Evolutionary conservation across 371 early-diverging fungal genomes (phyloP).

Genomic region (Rhizopus sp.): DNA sequence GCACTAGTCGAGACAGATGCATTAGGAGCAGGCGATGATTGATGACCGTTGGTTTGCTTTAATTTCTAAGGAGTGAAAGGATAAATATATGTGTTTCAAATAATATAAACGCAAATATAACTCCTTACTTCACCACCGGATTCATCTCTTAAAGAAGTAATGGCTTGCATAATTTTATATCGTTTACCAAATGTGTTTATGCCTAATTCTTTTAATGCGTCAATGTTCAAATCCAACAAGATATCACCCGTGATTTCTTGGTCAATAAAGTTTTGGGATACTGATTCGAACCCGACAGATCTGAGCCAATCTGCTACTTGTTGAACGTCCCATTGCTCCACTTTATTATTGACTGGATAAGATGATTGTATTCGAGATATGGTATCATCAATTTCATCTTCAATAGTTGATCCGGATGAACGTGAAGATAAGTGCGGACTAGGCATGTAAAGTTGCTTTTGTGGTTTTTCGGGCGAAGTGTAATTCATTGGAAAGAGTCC

Average conservation of each 20-base stretch:
- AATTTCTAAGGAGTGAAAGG: neutral
- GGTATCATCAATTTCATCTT: constrained; percentile 35
- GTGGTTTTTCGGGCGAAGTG: constrained; percentile 40
- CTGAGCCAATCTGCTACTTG: constrained; percentile 51
- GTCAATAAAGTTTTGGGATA: constrained; percentile 60
- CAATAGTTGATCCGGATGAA: constrained; percentile 27
- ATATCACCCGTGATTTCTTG: constrained; percentile 75
- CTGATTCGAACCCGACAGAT: constrained; percentile 57
- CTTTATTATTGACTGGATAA: constrained; percentile 5
- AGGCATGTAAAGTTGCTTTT: constrained; percentile 19
- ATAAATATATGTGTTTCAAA: neutral
- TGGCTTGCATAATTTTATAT: constrained; percentile 72
- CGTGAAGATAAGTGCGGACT: constrained; percentile 21
- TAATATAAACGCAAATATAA: neutral
- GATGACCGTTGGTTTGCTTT: neutral
- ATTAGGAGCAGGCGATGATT: constrained; percentile 17
- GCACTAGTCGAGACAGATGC: constrained; percentile 27
- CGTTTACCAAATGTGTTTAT: constrained; percentile 71
- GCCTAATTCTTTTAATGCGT: constrained; percentile 71
- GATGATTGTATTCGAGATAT: constrained; percentile 26
- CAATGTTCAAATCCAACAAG: constrained; percentile 63
- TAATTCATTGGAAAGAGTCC: constrained; percentile 83
- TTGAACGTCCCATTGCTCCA: constrained; percentile 42
- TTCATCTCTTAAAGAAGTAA: constrained; percentile 50
- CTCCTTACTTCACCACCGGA: constrained; percentile 2